Percentiles rank a stretch among this genome's conserved stretches.
Conservation (phyloP, 2,329 filamentous ascomycete genomes). For the Epichloe bromicola region DNA sequence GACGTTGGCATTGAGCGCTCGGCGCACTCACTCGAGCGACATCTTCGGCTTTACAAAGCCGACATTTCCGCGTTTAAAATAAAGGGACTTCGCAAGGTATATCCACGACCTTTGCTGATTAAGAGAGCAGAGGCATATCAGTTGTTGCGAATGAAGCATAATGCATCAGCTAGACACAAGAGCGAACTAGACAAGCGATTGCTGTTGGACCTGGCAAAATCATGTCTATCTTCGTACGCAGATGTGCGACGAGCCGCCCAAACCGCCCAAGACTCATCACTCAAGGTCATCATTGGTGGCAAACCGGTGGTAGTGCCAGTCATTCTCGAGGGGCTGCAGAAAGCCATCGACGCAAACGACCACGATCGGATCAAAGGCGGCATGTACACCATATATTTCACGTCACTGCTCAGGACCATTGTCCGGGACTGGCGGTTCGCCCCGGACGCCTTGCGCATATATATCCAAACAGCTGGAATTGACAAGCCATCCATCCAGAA, state of each 20-base stretch:
- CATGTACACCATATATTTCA: constrained; percentile 81
- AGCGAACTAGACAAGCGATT: constrained; percentile 81
- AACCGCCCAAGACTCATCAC: constrained; percentile 78
- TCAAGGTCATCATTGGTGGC: constrained; percentile 82
- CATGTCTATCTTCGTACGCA: constrained; percentile 81
- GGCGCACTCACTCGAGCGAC: constrained; percentile 80
- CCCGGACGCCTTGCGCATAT: constrained; percentile 76
- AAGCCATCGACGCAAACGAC: constrained; percentile 66
- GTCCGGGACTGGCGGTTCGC: constrained; percentile 91
- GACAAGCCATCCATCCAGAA: constrained; percentile 94
- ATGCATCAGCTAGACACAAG: constrained; percentile 74
- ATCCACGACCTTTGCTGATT: constrained; percentile 83
- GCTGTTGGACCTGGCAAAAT: constrained; percentile 76
- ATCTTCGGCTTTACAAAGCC: constrained; percentile 69
- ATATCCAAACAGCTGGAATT: constrained; percentile 77
- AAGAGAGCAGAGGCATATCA: constrained; percentile 92
- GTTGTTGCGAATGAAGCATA: constrained; percentile 85
- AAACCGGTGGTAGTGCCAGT: constrained; percentile 80
- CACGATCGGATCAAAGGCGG: constrained; percentile 89
- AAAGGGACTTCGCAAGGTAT: constrained; percentile 80
- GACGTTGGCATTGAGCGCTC: constrained; percentile 95
- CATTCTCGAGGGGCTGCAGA: constrained; percentile 66
- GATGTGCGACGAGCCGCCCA: constrained; percentile 94
- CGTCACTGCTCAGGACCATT: constrained; percentile 76
- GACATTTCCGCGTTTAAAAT: constrained; percentile 92